phyloP scores from a whole-genome alignment of 768 basidiomycete genomes.

The Neoboletus brunneissimus region DNA sequence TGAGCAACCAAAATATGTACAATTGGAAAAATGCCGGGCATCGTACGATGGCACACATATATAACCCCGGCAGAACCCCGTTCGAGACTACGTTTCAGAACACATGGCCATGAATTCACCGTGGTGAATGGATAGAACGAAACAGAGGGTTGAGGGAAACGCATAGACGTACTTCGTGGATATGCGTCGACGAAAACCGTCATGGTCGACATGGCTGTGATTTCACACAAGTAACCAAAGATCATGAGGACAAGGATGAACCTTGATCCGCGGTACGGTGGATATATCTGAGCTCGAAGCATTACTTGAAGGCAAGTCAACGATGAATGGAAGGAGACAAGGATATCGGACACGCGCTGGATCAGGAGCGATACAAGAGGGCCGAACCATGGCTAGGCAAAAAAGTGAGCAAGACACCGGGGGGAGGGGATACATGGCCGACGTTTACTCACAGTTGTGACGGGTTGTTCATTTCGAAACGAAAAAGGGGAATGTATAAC shows the following conservation, averaged over 20 bases:
- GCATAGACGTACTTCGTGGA: background rate
- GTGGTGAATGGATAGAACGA: background rate
- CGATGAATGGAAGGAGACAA: background rate
- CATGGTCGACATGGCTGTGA: background rate
- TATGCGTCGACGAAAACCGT: too few species aligned
- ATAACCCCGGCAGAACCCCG: background rate
- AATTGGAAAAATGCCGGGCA: background rate
- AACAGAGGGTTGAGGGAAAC: background rate
- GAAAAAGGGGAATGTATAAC: constrained; percentile 12
- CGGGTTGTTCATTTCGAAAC: background rate
- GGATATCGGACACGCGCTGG: background rate
- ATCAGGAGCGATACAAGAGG: constrained; percentile 1
- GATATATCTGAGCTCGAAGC: constrained; percentile 14
- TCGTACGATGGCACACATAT: background rate
- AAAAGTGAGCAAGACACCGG: background rate
- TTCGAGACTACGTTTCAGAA: background rate
- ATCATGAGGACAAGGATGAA: constrained; percentile 4
- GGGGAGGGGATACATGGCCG: background rate
- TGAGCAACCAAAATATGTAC: background rate
- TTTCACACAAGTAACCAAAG: constrained; percentile 3
- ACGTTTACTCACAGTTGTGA: constrained; percentile 6
- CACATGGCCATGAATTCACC: background rate
- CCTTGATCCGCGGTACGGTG: constrained; percentile 7
- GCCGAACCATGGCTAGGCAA: constrained; percentile 2
- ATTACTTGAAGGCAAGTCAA: constrained; percentile 5